phyloP scores from a whole-genome alignment of 495 filamentous ascomycete species.

The Geopyxis carbonaria region DNA sequence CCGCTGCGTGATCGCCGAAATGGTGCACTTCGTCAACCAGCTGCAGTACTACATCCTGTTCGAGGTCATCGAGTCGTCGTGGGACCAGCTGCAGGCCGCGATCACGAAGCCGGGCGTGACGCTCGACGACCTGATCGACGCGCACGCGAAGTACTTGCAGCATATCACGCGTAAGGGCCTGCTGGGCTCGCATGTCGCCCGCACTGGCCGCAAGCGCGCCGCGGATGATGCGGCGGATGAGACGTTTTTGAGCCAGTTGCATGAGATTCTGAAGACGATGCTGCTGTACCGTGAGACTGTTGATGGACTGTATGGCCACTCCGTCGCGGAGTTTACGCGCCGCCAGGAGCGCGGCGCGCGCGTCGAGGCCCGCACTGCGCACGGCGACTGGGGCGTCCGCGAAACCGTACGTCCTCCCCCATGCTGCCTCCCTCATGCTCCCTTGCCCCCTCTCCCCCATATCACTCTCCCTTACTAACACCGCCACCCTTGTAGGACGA shows the following conservation, averaged over 20 bases:
- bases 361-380: conserved; percentile 45
- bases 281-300: conserved; percentile 84
- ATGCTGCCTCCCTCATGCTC: conserved; percentile 5
- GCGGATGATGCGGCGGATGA: conserved; percentile 24
- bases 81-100: conserved; percentile 68
- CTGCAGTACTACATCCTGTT: conserved; percentile 98
- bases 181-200: conserved; percentile 46
- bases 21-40: conserved; percentile 96
- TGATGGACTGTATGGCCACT: conserved; percentile 85
- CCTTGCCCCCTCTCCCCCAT: conserved; percentile 12
- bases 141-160: conserved; percentile 78
- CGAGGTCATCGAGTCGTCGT: conserved; percentile 90
- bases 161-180: conserved; percentile 94
- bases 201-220: conserved; percentile 27
- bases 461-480: conserved; percentile 5
- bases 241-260: conserved; percentile 77
- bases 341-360: conserved; percentile 68
- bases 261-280: conserved; percentile 87
- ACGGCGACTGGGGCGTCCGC: conserved; percentile 46
- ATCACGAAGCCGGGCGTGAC: conserved; percentile 70
- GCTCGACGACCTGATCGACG: conserved; percentile 83
- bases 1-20: conserved; percentile 76
- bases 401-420: conserved; percentile 30
- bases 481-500: conserved; percentile 32
- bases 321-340: conserved; percentile 79